Conservation (phyloP, 2,329 filamentous ascomycete genomes). For the Microdochium trichocladiopsis region DNA sequence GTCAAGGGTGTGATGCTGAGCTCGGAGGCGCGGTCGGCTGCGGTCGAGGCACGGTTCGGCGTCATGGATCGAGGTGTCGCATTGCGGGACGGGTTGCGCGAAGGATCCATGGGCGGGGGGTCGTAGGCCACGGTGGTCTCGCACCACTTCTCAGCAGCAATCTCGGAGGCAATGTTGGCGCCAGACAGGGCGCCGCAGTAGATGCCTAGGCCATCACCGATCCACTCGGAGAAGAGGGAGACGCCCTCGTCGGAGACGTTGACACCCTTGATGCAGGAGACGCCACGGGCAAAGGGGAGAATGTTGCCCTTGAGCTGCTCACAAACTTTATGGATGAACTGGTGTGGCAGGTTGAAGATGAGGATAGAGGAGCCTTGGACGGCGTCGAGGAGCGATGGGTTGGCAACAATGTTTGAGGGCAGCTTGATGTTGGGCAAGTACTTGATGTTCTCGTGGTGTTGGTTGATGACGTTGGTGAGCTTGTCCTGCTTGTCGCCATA, state of each 20-base stretch:
- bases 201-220: conserved; percentile 83
- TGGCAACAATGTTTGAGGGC: conserved; percentile 76
- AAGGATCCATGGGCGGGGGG: conserved; percentile 76
- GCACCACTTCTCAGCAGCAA: conserved; percentile 91
- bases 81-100: conserved; percentile 60
- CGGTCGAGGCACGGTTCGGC: conserved; percentile 39
- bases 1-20: conserved; percentile 41
- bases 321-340: conserved; percentile 88
- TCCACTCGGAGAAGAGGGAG: conserved; percentile 88
- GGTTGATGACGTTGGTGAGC: conserved; percentile 87
- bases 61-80: conserved; percentile 37
- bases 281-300: conserved; percentile 82
- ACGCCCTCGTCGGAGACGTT: conserved; percentile 83
- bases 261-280: conserved; percentile 98
- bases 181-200: conserved; percentile 95
- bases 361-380: conserved; percentile 82
- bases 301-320: conserved; percentile 81
- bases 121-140: conserved; percentile 97
- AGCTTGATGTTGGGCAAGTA: conserved; percentile 87
- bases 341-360: conserved; percentile 93
- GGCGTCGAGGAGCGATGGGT: conserved; percentile 71
- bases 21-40: conserved; percentile 29
- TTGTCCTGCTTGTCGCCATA: conserved; percentile 67
- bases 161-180: conserved; percentile 93
- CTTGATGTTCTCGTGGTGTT: conserved; percentile 91